Base-by-base conservation (phyloP, 768 basidiomycete species). In the Mycena rosella region DNA sequence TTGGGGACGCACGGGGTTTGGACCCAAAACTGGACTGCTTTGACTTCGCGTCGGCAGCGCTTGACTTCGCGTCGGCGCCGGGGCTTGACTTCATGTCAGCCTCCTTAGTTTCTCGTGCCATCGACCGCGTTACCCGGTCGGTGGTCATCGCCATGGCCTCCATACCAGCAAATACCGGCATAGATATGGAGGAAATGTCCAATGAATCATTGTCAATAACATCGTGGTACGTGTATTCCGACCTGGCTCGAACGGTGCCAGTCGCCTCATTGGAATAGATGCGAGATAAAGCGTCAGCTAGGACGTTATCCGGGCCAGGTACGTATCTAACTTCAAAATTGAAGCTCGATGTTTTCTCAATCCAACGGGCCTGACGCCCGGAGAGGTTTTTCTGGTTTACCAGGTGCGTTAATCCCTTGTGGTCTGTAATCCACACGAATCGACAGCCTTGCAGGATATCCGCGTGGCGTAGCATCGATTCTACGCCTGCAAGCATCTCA, bases 151-250 rank as follows among this genome's bases (percentile, higher is more conserved):
- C 38, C 38, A 40, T 40, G 8, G 38, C 38, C 17, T 40, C 38
- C 38, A 40, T 3, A 3, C 38, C 38, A 40, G 38, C 38, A 40
- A 40, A 40, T 15, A 40, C 38, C 38, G 38, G 38, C 38, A 40
- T 40, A 14, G 38, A 40, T 6, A 40, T 40, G 17, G 38, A 40
- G 10, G 38, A 5, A 18, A 40, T 40, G 17, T 40, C 14, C 4
- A 40, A 14, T 6, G 38, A 40, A 14, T 40, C 38, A 40, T 40
- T 40, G 38, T 40, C 32, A 54, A 52, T 34, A 11, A 52, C 51
- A 52, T 52, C 51, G 30, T 52, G 51, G 29, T 52, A 52, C 29
- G 51, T 52, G 51, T 52, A 52, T 52, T 52, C 30, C 2, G 27
- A 29, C 14, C 51, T 27, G 7, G 51, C 51, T 18, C 51, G 17